Conservation (phyloP, 1,139 yeast species). For the Pneumocystis carinii region DNA sequence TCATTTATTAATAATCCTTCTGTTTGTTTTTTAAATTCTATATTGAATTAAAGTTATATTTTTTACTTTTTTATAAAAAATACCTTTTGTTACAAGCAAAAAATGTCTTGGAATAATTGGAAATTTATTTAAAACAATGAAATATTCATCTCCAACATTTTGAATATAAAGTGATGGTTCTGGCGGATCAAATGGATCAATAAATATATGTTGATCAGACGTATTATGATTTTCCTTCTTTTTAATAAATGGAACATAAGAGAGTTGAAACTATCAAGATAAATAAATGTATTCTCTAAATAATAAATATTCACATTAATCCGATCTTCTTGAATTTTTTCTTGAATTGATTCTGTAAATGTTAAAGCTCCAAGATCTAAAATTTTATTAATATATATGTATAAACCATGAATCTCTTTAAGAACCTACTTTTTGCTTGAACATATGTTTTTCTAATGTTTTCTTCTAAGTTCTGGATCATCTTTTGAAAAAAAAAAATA, state of each 20-base stretch:
- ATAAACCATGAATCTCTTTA: neutral
- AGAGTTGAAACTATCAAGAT: neutral
- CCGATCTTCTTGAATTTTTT: neutral
- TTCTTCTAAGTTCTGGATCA: neutral
- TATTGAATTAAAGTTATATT: neutral
- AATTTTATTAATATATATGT: neutral
- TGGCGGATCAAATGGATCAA: slow-evolving; percentile 67
- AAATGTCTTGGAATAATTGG: slow-evolving; percentile 72
- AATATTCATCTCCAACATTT: slow-evolving; percentile 40
- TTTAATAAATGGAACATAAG: neutral
- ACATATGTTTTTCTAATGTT: neutral
- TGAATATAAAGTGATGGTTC: slow-evolving; percentile 60
- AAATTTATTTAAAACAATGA: slow-evolving; percentile 65
- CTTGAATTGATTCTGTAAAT: neutral
- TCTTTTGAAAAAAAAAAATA: neutral
- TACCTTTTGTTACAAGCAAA: slow-evolving; percentile 51
- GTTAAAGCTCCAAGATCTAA: neutral
- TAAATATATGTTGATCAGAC: slow-evolving; percentile 1
- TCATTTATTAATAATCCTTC: slow-evolving; percentile 59
- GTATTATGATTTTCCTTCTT: neutral
- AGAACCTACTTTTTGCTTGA: neutral
- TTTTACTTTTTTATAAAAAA: neutral
- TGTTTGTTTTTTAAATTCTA: slow-evolving; percentile 48
- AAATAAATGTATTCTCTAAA: neutral
- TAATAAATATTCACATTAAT: neutral